These are phyloP conservation scores for Penicillium decumbens DNA, from an alignment of 2,329 filamentous ascomycete genomes.

Conservation along the genomic window DNA sequence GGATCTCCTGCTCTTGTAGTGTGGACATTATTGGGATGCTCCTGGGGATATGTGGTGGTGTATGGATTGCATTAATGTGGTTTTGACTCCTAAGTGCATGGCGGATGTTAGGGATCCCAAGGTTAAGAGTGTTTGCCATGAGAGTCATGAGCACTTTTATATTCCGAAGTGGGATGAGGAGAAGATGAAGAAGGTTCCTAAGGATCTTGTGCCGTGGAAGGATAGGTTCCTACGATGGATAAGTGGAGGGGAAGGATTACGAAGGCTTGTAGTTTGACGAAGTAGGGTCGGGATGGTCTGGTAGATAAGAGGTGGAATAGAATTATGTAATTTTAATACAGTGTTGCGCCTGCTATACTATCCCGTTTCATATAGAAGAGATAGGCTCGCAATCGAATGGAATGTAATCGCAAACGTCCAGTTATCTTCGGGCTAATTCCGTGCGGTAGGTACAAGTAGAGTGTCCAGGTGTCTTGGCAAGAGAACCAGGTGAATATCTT, in stretches of 20 bases:
- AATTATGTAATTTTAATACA: too few species aligned
- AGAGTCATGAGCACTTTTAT: constrained; percentile 22
- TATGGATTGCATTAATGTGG: constrained; percentile 25
- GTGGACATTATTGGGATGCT: constrained; percentile 16
- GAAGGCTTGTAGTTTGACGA: not conserved
- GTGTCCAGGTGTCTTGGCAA: too few species aligned
- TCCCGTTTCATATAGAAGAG: too few species aligned
- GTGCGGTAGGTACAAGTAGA: too few species aligned
- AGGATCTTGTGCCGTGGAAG: constrained; percentile 21
- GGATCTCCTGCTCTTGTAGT: constrained; percentile 15
- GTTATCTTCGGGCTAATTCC: too few species aligned
- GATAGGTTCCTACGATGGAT: constrained; percentile 18
- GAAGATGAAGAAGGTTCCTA: constrained; percentile 14
- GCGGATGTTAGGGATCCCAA: constrained; percentile 15
- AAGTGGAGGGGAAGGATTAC: constrained; percentile 22
- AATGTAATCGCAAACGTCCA: too few species aligned
- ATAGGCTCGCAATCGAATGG: too few species aligned
- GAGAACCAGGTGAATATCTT: too few species aligned
- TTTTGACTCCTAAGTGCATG: constrained; percentile 21
- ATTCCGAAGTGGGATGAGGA: constrained; percentile 22
- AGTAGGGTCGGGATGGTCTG: not conserved
- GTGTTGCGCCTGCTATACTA: too few species aligned
- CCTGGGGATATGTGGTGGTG: constrained; percentile 28
- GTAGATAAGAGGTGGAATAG: not conserved
- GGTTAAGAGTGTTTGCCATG: constrained; percentile 27